A percentile compares a stretch with the other conserved stretches of the same genome.
These are phyloP conservation scores for Fusarium agapanthi DNA, from an alignment of 2,329 filamentous ascomycete genomes.

Conservation along the genomic window DNA sequence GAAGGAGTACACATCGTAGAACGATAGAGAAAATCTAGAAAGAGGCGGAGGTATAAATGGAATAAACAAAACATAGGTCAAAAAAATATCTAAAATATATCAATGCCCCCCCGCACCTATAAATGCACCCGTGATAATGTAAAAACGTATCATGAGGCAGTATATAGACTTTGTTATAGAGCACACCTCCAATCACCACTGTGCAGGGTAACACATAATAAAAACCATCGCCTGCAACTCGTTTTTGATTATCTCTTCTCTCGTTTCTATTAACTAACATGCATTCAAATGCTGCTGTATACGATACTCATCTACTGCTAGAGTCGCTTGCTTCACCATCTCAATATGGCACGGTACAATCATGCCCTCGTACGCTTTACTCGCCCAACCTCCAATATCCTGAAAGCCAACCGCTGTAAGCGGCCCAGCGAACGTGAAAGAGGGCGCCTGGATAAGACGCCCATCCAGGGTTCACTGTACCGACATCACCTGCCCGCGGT, in stretches of 20 bases:
- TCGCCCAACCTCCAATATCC: constrained; percentile 33
- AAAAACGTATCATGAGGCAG: background rate
- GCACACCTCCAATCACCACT: background rate
- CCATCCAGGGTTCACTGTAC: constrained; percentile 27
- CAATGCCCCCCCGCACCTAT: background rate
- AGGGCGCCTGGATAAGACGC: constrained; percentile 4
- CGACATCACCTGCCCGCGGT: constrained; percentile 33
- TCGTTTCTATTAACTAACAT: constrained; percentile 39
- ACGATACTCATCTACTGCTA: constrained; percentile 23
- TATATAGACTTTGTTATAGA: too few species aligned
- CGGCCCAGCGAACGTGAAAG: constrained; percentile 23
- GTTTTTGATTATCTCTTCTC: constrained; percentile 13
- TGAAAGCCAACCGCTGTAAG: constrained; percentile 32
- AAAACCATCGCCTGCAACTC: background rate
- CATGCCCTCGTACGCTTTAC: constrained; percentile 33
- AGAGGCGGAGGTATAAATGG: constrained; percentile 10
- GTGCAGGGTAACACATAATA: too few species aligned
- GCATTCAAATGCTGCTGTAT: constrained; percentile 27
- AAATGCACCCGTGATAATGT: background rate
- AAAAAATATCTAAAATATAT: constrained; percentile 23
- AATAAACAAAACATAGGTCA: constrained; percentile 12
- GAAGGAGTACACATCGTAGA: constrained; percentile 65
- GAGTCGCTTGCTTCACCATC: constrained; percentile 23
- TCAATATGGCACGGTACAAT: constrained; percentile 14
- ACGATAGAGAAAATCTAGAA: constrained; percentile 5